phyloP scores from a whole-genome alignment of 345 rosid genomes.

The Excoecaria cochinchinensis region DNA sequence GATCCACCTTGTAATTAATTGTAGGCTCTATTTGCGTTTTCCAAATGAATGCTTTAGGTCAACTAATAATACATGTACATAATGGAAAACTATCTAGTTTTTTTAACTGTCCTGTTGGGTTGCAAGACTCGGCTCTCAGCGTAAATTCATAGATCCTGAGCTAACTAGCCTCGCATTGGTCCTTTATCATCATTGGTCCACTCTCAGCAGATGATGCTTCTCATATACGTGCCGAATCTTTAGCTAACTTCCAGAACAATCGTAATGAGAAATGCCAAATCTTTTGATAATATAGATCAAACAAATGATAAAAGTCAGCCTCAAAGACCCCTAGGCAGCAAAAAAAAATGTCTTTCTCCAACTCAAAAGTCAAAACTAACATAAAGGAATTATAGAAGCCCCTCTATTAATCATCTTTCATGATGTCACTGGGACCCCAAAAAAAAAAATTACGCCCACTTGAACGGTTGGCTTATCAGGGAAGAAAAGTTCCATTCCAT shows the following conservation, averaged over 20 bases:
- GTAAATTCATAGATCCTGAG: no score
- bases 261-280: no score
- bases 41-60: not conserved
- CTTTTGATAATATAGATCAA: no score
- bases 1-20: conserved; percentile 18
- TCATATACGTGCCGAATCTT: no score
- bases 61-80: not conserved
- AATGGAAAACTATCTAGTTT: not conserved
- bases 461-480: conserved; percentile 3
- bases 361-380: not conserved
- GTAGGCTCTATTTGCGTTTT: not conserved
- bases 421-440: not conserved
- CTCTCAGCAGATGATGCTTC: no score
- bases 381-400: not conserved
- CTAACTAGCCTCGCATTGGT: no score
- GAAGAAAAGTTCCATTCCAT: conserved; percentile 12
- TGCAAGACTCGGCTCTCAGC: no score
- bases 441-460: not conserved
- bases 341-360: not conserved
- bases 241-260: no score
- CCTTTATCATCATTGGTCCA: no score
- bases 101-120: no score
- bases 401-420: conserved; percentile 7
- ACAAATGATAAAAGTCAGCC: not conserved
- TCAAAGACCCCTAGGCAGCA: not conserved